Evolutionary conservation across 2,329 filamentous ascomycete species (phyloP).

Genomic region (Pestalotiopsis sp.): DNA sequence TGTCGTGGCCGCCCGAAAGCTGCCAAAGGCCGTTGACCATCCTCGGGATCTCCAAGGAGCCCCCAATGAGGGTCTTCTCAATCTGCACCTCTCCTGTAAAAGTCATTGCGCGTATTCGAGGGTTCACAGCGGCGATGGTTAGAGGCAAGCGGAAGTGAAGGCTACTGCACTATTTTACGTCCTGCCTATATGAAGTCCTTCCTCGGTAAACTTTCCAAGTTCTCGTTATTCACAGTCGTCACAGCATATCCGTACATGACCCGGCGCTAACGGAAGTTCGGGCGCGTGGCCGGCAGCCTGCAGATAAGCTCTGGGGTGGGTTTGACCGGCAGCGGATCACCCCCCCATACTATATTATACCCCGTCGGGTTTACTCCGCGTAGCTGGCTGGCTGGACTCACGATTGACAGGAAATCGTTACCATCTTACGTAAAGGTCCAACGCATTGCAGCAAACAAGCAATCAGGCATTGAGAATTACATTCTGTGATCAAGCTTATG

Average conservation of each 20-base stretch:
- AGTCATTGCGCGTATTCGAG: background rate
- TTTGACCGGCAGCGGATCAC: background rate
- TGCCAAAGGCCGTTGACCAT: slow-evolving; percentile 50
- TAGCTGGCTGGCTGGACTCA: background rate
- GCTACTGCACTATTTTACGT: background rate
- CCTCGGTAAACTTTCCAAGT: background rate
- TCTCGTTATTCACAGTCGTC: background rate
- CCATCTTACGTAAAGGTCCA: background rate
- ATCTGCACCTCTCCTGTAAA: background rate
- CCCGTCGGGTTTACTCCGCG: background rate
- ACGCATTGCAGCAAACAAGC: background rate
- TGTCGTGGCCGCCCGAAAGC: slow-evolving; percentile 35
- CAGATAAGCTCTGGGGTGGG: slow-evolving; percentile 11
- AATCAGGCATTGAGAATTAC: too few relatives aligned
- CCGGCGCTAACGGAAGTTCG: background rate
- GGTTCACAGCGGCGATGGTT: background rate
- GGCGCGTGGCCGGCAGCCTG: background rate
- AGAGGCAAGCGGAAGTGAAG: background rate
- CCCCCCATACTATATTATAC: background rate
- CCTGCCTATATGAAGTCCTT: background rate
- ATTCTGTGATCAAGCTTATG: too few relatives aligned
- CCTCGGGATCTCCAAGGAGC: slow-evolving; percentile 33
- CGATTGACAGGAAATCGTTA: background rate
- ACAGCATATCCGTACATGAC: background rate
- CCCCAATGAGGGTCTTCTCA: slow-evolving; percentile 10